Conservation (phyloP, 257 asterid species). For the Solanum neorickii region DNA sequence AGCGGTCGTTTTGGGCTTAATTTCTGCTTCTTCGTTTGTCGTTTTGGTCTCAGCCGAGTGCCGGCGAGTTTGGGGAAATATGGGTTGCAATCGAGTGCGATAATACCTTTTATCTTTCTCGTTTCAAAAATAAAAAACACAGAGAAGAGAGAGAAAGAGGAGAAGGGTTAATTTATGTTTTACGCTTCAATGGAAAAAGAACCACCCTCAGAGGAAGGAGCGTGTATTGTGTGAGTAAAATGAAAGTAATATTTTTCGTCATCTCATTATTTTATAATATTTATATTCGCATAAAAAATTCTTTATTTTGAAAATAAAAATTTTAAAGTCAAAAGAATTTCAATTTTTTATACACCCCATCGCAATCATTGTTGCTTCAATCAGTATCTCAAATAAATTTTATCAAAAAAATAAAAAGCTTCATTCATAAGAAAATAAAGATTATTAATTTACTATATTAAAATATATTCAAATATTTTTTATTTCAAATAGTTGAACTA, state of each 20-base stretch:
- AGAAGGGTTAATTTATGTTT: slow-evolving; percentile 19
- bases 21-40: neutral
- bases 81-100: slow-evolving; percentile 3
- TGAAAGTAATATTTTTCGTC: too few relatives aligned
- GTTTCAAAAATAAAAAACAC: slow-evolving; percentile 5
- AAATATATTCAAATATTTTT: neutral
- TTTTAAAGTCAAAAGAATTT: neutral
- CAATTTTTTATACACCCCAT: neutral
- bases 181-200: slow-evolving; percentile 7
- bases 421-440: neutral
- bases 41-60: slow-evolving; percentile 11
- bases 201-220: neutral
- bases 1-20: slow-evolving; percentile 1
- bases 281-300: rapidly evolving
- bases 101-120: slow-evolving; percentile 7
- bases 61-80: slow-evolving; percentile 20
- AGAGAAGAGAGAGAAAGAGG: neutral
- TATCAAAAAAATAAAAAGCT: neutral
- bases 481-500: neutral
- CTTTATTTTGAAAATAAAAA: too few relatives aligned
- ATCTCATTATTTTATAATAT: too few relatives aligned
- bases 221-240: neutral
- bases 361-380: neutral
- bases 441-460: neutral
- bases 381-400: neutral